Base-by-base conservation (phyloP, 2,329 filamentous ascomycete genomes). In the Cryphonectria carpinicola region DNA sequence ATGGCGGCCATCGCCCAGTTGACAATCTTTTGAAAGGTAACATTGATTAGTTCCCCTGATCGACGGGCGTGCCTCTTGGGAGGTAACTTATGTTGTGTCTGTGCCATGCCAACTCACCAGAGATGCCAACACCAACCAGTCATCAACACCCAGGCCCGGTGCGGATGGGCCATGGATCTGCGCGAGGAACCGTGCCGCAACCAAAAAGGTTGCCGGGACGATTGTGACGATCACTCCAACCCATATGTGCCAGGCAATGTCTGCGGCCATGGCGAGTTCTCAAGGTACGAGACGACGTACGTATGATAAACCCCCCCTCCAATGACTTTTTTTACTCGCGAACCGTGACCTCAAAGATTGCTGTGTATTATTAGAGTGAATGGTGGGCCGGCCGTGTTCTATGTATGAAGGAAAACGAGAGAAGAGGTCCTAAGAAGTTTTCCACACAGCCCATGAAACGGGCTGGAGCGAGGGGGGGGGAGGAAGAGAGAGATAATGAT, bases 1-100 rank as follows among this genome's bases (percentile, higher is more conserved):
- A 68, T 62, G 19, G 56, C 66, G 22, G 66, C 66, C 66, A 68
- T 68, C 19, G 4, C 28, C 66, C 66, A 68, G 58, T 68, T 68
- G 56, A 39, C 46, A 19, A 54, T 3, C 66, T 39, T 13, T 68
- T 43, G 56, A 35, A 14, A 35, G 32, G 35, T 32, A 32, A 32
- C 37, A 39, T 58, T 32, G 54, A 25, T 60, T 32, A 37, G 19
- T 19, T n/a, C 13, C 19, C 10, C 37, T 28, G 10, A 13, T 39
- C 37, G 37, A 39, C 3, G 8, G 37, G 37, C 10, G 37, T 39
- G 37, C 37, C 37, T 3, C 37, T 39, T 32, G 32, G 37, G 37
- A 39, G 3, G 37, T 39, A 39, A 3, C 1, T 39, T 10, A 3
- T 39, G 10, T 11, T 11, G 2, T 39, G 13, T 41, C 58, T 41